Conservation (phyloP, 768 basidiomycete species). For the Suillus subluteus region DNA sequence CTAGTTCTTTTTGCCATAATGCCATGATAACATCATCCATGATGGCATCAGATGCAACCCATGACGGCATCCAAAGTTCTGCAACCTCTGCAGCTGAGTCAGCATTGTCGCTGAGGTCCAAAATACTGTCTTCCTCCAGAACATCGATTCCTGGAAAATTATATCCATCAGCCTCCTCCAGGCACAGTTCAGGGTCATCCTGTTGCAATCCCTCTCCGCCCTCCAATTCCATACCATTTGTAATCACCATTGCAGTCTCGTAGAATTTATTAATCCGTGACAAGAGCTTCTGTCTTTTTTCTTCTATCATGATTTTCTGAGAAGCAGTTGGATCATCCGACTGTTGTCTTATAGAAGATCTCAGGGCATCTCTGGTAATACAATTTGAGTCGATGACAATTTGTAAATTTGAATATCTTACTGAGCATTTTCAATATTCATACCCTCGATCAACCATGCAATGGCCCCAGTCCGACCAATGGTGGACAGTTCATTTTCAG, state of each 20-base stretch:
- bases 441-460: too few relatives aligned
- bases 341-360: not conserved
- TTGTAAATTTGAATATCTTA: not conserved
- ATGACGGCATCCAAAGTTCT: slow-evolving; percentile 12
- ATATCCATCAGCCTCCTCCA: not conserved
- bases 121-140: not conserved
- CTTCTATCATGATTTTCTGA: slow-evolving; percentile 4
- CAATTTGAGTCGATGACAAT: not conserved
- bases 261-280: not conserved
- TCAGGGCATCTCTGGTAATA: slow-evolving; percentile 10
- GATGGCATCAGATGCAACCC: too few relatives aligned
- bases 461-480: too few relatives aligned
- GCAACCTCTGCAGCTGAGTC: not conserved
- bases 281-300: slow-evolving; percentile 9
- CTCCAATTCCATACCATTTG: not conserved
- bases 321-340: not conserved
- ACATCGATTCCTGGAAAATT: not conserved
- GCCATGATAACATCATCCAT: not conserved
- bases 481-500: too few relatives aligned
- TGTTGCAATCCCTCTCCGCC: not conserved
- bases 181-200: not conserved
- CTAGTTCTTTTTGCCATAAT: slow-evolving; percentile 9
- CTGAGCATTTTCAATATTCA: slow-evolving; percentile 11
- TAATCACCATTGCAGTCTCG: not conserved
- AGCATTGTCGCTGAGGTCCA: not conserved